Evolutionary conservation across 768 basidiomycete genomes (phyloP).

Genomic region (Symmetrospora coprosmae): DNA sequence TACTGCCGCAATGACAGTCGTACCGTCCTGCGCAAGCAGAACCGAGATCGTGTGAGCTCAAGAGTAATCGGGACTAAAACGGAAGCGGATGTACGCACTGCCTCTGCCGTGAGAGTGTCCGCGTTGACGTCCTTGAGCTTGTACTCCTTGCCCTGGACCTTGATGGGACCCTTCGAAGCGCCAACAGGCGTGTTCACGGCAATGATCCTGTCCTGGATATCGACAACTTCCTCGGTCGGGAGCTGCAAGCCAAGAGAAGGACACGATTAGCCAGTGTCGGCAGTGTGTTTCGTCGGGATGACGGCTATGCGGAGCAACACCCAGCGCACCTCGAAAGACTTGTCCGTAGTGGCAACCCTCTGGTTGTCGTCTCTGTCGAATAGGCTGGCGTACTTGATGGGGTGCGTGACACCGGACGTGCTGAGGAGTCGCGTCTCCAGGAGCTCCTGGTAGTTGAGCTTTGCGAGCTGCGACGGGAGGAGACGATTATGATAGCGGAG

Average conservation of each 20-base stretch:
- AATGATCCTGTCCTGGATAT: not conserved
- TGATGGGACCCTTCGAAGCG: not conserved
- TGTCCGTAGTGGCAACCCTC: not conserved
- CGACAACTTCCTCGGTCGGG: not conserved
- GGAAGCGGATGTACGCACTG: too few species aligned
- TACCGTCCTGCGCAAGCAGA: not conserved
- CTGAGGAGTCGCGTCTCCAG: not conserved
- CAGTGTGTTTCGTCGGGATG: too few species aligned
- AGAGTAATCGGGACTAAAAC: not conserved
- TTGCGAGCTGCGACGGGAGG: not conserved
- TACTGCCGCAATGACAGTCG: not conserved
- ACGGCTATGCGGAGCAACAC: too few species aligned
- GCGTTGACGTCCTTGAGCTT: not conserved
- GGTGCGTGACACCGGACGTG: not conserved
- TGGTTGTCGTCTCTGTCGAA: constrained; percentile 5
- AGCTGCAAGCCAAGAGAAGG: not conserved
- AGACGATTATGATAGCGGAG: not conserved
- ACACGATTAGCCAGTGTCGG: not conserved
- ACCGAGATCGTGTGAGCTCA: not conserved
- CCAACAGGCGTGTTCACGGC: not conserved
- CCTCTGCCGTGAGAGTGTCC: not conserved
- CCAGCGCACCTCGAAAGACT: constrained; percentile 6
- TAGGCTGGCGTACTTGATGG: not conserved
- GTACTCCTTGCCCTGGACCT: constrained; percentile 2
- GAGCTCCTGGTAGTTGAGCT: constrained; percentile 6